phyloP scores from a whole-genome alignment of 2,329 filamentous ascomycete genomes.

The Fusarium illudens region DNA sequence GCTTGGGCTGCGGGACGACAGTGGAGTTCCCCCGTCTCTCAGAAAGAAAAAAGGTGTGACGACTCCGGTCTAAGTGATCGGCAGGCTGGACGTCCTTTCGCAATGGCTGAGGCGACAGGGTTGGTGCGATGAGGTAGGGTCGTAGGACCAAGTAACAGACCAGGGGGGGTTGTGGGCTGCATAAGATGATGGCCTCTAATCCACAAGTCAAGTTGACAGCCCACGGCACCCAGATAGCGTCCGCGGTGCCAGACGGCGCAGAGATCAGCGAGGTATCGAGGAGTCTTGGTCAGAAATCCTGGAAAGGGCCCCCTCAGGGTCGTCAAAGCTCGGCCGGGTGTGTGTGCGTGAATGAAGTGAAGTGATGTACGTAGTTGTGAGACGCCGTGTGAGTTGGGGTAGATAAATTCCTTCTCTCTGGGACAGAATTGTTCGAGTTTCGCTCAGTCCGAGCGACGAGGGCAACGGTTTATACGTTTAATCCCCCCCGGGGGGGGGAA shows the following conservation, averaged over 20 bases:
- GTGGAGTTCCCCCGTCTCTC: conserved; percentile 49
- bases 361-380: conserved; percentile 10
- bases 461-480: conserved; percentile 36
- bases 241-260: conserved; percentile 38
- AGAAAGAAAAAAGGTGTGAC: conserved; percentile 56
- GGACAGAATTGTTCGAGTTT: conserved; percentile 1
- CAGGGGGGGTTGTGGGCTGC: conserved; percentile 49
- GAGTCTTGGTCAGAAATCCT: conserved; percentile 31
- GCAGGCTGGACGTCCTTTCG: conserved; percentile 60
- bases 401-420: not conserved
- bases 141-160: conserved; percentile 47
- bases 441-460: conserved; percentile 17
- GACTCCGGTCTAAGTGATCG: conserved; percentile 63
- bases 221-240: conserved; percentile 43
- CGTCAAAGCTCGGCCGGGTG: not conserved
- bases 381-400: not conserved
- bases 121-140: conserved; percentile 54
- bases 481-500: conserved; percentile 9
- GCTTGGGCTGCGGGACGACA: conserved; percentile 50
- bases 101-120: conserved; percentile 57
- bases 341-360: too few species aligned
- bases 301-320: conserved; percentile 15
- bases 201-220: conserved; percentile 42
- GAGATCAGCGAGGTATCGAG: conserved; percentile 39
- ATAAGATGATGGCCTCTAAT: conserved; percentile 45